Base-by-base conservation (phyloP, 2,329 filamentous ascomycete genomes). In the Hymenoscyphus repandus region DNA sequence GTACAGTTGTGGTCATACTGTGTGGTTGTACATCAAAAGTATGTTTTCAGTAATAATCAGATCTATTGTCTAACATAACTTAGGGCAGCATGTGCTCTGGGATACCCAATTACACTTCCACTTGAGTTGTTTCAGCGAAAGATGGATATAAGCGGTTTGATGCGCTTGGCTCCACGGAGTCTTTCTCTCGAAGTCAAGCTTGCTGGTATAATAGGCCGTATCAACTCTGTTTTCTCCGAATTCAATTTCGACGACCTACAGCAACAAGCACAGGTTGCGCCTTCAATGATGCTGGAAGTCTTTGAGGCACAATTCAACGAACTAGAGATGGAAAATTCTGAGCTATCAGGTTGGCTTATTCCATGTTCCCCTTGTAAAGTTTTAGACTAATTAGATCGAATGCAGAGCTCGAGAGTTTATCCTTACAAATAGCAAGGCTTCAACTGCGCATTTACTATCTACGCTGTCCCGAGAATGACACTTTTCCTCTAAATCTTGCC, bases 11-110 rank as follows among this genome's bases (percentile, higher is more conserved):
- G 52, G 52, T 48, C 48, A 9, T 54, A 48, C 41, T 54, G 52
- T 37, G 49, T 54, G 2, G 45, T 51, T 11, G 52, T 54, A 5
- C 47, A 51, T 46, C 52, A 54, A 41, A 54, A 51, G 52, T 54
- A 42, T 45, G 51, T 22, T n/a, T 15, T 9, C 5, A 4, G 1
- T 32, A 10, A 10, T n/a, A 7, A 20, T 17, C 9, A 13, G 2
- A 20, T 20, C 39, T 6, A 22, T 6, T 34, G n/a, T 13, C 33
- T 36, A 27, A 43, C 20, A 30, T 45, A 18, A 12, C 3, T 10
- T 17, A 53, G 51, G 40, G 51, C 51, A n/a, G 51, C 51, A 6
- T 53, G 51, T 47, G 47, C 47, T 2, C 43, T 53, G 15, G 51
- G 51, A 34, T 53, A 53, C 22, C 47, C 51, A 12, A 53, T 53